Percentiles rank a stretch among this genome's conserved stretches.
Evolutionary conservation across 306 rosid genomes (phyloP).

Genomic region (Quercus glauca): DNA sequence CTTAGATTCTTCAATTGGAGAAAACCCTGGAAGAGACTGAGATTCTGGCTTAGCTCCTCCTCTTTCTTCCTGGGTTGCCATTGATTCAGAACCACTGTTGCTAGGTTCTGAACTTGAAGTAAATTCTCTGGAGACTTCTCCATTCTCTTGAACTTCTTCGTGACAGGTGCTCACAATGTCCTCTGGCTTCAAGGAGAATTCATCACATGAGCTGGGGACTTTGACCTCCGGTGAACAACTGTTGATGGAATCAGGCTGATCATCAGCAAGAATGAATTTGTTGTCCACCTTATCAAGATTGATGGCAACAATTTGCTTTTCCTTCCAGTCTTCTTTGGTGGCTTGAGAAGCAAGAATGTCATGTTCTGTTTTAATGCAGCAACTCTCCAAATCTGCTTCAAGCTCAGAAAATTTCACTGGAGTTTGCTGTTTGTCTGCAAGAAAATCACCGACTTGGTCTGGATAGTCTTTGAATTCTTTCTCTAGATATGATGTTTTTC

Average conservation of each 20-base stretch:
- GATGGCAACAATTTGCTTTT: conserved; percentile 15
- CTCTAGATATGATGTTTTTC: conserved; percentile 23
- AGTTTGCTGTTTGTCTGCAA: conserved; percentile 19
- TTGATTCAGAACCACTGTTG: conserved; percentile 23
- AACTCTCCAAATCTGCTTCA: conserved; percentile 1
- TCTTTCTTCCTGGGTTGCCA: conserved; percentile 22
- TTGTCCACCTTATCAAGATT: conserved; percentile 21
- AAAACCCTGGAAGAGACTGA: conserved; percentile 12
- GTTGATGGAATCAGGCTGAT: conserved; percentile 5
- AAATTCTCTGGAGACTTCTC: conserved; percentile 24
- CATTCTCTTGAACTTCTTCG: conserved; percentile 36
- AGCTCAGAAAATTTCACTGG: conserved; percentile 20
- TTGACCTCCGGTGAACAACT: conserved; percentile 26
- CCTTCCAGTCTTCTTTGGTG: conserved; percentile 23
- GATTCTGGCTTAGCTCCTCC: conserved; percentile 19
- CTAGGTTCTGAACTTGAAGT: conserved; percentile 27
- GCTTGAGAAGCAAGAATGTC: conserved; percentile 19
- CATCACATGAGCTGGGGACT: conserved; percentile 20
- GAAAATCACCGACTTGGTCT: conserved; percentile 18
- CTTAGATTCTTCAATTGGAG: conserved; percentile 25
- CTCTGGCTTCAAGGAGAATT: conserved; percentile 22
- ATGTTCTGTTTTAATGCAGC: conserved; percentile 3
- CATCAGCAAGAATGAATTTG: conserved; percentile 3
- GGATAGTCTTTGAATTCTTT: conserved; percentile 14
- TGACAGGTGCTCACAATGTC: conserved; percentile 26